Conservation (phyloP, 495 filamentous ascomycete genomes). For the Geoglossum glabrum region DNA sequence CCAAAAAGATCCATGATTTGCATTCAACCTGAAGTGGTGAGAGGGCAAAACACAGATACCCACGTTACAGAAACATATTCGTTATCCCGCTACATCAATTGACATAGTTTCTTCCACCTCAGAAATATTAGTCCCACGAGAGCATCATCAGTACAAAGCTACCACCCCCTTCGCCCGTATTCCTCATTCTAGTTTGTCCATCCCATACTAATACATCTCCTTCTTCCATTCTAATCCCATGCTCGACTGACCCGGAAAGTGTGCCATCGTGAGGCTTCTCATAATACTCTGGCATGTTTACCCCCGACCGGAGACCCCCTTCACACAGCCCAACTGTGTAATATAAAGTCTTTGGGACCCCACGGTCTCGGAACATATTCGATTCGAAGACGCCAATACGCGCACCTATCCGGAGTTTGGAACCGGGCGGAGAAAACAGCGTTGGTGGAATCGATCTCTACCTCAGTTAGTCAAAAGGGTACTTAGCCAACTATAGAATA, state of each 20-base stretch:
- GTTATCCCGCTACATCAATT: too few species aligned
- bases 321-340: not conserved
- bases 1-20: too few species aligned
- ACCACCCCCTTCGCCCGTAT: not conserved
- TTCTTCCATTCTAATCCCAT: not conserved
- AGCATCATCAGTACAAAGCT: not conserved
- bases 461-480: not conserved
- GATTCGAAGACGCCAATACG: not conserved
- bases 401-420: not conserved
- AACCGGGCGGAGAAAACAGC: not conserved
- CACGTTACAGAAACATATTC: too few species aligned
- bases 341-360: not conserved
- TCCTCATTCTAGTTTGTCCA: not conserved
- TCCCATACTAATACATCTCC: not conserved
- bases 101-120: too few species aligned
- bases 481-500: not conserved
- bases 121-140: not conserved
- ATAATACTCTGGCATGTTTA: not conserved
- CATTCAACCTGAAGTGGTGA: too few species aligned
- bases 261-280: not conserved
- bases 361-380: not conserved
- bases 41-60: too few species aligned
- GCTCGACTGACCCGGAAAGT: not conserved
- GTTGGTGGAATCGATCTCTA: not conserved
- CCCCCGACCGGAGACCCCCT: not conserved